These are phyloP conservation scores for Ustilago esculenta DNA, from an alignment of 1,284 basidiomycete genomes.

Conservation along the genomic window DNA sequence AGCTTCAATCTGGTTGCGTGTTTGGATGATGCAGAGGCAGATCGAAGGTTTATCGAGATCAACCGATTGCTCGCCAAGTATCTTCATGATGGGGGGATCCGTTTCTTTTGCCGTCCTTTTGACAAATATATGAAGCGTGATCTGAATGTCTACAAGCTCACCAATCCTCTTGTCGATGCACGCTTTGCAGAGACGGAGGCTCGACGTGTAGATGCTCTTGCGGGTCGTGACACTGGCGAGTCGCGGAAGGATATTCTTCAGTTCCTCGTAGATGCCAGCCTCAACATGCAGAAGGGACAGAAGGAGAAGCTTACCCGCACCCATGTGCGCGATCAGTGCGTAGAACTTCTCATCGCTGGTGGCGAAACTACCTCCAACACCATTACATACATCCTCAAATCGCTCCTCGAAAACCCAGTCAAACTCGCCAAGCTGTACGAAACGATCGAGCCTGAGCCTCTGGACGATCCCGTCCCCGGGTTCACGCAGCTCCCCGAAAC, in stretches of 20 bases:
- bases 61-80: conserved; percentile 15
- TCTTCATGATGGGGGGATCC: conserved; percentile 14
- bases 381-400: conserved; percentile 17
- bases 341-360: conserved; percentile 19
- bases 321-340: conserved; percentile 14
- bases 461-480: neutral
- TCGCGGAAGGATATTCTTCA: conserved; percentile 12
- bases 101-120: conserved; percentile 13
- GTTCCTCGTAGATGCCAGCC: conserved; percentile 14
- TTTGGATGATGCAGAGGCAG: conserved; percentile 6
- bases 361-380: conserved; percentile 14
- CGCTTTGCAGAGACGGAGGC: conserved; percentile 9
- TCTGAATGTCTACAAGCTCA: conserved; percentile 18
- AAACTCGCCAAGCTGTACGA: conserved; percentile 12
- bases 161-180: conserved; percentile 12
- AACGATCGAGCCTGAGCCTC: conserved; percentile 4
- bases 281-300: conserved; percentile 12
- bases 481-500: conserved; percentile 6
- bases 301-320: conserved; percentile 7
- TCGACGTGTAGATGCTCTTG: neutral
- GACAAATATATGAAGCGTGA: conserved; percentile 25
- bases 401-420: conserved; percentile 10
- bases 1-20: conserved; percentile 16
- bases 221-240: neutral
- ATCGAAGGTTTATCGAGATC: conserved; percentile 14